Conservation (phyloP, 495 filamentous ascomycete genomes). For the Neurospora hispaniola region DNA sequence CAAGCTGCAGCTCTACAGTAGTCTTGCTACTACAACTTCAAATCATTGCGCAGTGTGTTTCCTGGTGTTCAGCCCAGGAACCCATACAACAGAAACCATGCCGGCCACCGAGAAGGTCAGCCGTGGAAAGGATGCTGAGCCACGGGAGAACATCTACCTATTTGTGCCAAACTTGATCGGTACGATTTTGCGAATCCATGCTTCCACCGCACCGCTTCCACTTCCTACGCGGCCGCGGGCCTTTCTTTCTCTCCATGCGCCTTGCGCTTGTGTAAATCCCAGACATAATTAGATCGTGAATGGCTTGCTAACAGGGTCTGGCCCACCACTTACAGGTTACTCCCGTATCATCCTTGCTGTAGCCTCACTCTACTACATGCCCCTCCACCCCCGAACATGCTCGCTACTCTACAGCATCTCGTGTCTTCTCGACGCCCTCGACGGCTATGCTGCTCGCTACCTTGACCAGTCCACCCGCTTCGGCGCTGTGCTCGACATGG, state of each 20-base stretch:
- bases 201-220: background rate
- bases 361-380: slow-evolving; percentile 96
- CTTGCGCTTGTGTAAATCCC: background rate
- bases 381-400: slow-evolving; percentile 89
- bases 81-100: background rate
- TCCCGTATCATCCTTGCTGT: slow-evolving; percentile 77
- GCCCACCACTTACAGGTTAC: slow-evolving; percentile 51
- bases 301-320: slow-evolving; percentile 2
- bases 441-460: slow-evolving; percentile 79
- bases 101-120: background rate
- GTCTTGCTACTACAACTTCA: background rate
- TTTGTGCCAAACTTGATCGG: slow-evolving; percentile 78
- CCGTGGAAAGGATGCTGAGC: slow-evolving; percentile 5
- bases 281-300: background rate
- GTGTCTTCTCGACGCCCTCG: slow-evolving; percentile 87
- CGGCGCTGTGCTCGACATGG: slow-evolving; percentile 95
- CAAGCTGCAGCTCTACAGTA: background rate
- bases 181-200: slow-evolving; percentile 20
- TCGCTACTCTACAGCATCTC: slow-evolving; percentile 83
- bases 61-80: background rate
- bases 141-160: slow-evolving; percentile 68
- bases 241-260: background rate
- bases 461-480: slow-evolving; percentile 89
- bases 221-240: background rate
- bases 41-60: background rate